A percentile compares a stretch with the other conserved stretches of the same genome.
phyloP scores from a whole-genome alignment of 306 rosid genomes.

The Ochetophila trinervis region DNA sequence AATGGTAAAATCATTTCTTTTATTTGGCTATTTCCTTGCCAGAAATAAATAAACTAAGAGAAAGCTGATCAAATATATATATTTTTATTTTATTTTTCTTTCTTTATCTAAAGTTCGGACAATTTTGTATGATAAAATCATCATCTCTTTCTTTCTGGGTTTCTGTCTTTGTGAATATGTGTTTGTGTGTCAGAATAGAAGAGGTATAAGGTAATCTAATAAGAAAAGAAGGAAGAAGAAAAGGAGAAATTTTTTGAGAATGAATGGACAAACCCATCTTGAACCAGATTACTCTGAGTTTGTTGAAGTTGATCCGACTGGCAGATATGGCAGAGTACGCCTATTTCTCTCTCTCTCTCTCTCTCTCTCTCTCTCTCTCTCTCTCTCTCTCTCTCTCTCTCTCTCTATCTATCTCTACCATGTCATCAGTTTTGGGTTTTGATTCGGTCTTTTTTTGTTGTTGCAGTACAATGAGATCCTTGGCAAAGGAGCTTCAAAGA shows the following conservation, averaged over 20 bases:
- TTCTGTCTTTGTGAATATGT: constrained; percentile 1
- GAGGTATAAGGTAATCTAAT: constrained; percentile 21
- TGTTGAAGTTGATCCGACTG: constrained; percentile 96
- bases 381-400: not conserved
- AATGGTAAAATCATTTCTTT: no score
- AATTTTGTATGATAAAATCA: not conserved
- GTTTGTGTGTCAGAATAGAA: constrained; percentile 41
- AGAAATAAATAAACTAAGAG: no score
- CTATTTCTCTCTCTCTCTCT: constrained; percentile 12
- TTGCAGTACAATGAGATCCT: constrained; percentile 88
- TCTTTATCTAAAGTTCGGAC: not conserved
- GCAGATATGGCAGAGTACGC: constrained; percentile 95
- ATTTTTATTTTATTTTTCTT: no score
- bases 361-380: not conserved
- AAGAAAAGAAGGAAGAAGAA: constrained; percentile 4
- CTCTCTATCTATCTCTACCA: not conserved
- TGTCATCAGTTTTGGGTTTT: constrained; percentile 2
- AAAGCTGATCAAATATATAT: no score
- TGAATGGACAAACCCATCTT: constrained; percentile 55
- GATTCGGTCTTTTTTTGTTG: constrained; percentile 23
- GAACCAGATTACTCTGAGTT: constrained; percentile 61
- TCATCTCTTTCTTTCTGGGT: constrained; percentile 3
- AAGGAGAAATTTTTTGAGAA: constrained; percentile 20
- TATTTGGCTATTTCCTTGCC: no score
- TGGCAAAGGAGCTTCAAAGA: constrained; percentile 98